Conservation (phyloP, 169 alveolate species). For the Eimeria necatrix region DNA sequence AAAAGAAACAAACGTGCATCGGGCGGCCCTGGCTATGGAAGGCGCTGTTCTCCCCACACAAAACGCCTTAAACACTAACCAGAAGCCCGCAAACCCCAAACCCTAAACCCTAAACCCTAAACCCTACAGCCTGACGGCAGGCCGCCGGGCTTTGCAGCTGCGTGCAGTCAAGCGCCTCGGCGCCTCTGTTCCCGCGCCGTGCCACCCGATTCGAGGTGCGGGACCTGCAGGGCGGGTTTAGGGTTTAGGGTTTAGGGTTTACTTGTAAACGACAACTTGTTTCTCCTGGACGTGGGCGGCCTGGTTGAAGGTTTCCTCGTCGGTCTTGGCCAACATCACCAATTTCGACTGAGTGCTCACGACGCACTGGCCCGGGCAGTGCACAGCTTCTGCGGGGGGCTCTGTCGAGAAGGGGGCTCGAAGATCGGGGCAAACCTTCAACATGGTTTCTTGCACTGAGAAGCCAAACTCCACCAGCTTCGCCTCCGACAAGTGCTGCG, state of each 20-base stretch:
- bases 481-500: constrained; percentile 78
- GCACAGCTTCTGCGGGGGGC: constrained; percentile 81
- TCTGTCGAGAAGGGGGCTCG: constrained; percentile 83
- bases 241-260: not conserved
- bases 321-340: constrained; percentile 71
- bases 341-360: constrained; percentile 84
- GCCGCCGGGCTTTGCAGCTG: not conserved
- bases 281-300: constrained; percentile 41
- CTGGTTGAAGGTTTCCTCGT: constrained; percentile 13
- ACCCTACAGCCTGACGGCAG: constrained; percentile 21
- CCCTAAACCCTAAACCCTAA: too few relatives aligned
- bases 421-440: constrained; percentile 83
- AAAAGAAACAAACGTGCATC: too few relatives aligned
- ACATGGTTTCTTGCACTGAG: constrained; percentile 78
- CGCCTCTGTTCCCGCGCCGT: too few relatives aligned
- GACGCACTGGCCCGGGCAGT: constrained; percentile 86
- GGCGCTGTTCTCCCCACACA: too few relatives aligned
- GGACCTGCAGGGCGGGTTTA: too few relatives aligned
- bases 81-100: too few relatives aligned
- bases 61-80: too few relatives aligned
- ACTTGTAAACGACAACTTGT: constrained; percentile 82
- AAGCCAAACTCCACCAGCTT: constrained; percentile 79
- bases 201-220: too few relatives aligned
- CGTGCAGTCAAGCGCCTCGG: not conserved
- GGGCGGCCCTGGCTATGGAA: too few relatives aligned